Conservation (phyloP, 2,329 filamentous ascomycete genomes). For the Sphaerostilbella broomeana region DNA sequence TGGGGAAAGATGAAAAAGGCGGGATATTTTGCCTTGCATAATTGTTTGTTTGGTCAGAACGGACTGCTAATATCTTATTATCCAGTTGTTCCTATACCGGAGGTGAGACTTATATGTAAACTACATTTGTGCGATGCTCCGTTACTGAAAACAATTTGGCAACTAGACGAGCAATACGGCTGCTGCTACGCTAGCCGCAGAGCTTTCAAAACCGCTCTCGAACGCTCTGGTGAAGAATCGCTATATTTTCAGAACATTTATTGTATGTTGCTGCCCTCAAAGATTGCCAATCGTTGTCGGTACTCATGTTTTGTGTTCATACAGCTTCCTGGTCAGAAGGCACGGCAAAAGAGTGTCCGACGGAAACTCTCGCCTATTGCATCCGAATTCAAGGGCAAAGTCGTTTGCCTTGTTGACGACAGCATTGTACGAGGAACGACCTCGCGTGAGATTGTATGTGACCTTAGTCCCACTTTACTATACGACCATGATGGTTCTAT, state of each 20-base stretch:
- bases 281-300: neutral
- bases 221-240: constrained; percentile 86
- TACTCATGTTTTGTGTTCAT: neutral
- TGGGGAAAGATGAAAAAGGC: no score
- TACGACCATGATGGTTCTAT: neutral
- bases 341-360: constrained; percentile 77
- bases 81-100: constrained; percentile 65
- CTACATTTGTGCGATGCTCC: neutral
- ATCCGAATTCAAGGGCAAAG: constrained; percentile 74
- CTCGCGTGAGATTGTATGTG: constrained; percentile 19
- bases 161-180: constrained; percentile 70
- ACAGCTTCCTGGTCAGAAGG: constrained; percentile 58
- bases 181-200: constrained; percentile 67
- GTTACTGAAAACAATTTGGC: constrained; percentile 1
- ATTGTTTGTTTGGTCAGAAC: neutral
- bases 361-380: constrained; percentile 85
- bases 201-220: constrained; percentile 68
- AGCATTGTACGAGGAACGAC: constrained; percentile 67
- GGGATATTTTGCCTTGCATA: no score
- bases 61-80: constrained; percentile 10
- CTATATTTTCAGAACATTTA: constrained; percentile 83
- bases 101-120: constrained; percentile 21
- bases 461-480: neutral
- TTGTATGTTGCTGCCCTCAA: constrained; percentile 33
- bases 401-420: constrained; percentile 81